Evolutionary conservation across 2,329 filamentous ascomycete genomes (phyloP), one percentile per base, ranked within the genome.

Genomic region (Aschersonia sp.): DNA sequence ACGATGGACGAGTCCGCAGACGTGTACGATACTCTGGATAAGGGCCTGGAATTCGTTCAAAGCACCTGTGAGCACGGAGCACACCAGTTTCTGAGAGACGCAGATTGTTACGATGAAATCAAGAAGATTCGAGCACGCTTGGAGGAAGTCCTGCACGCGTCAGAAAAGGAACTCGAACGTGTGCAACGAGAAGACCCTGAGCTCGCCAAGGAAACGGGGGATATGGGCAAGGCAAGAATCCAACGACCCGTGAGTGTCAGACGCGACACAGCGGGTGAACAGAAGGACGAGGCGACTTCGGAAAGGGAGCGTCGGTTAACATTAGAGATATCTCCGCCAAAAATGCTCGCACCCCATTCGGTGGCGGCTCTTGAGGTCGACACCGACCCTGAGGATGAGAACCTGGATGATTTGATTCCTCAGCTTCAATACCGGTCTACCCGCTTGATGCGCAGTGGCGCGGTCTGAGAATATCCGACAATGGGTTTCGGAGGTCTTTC

Each of bases 31-130:
- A 72, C 77, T 43, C 72, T 88, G 1, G 88, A 95, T 59, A 84
- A 83, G 59, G 76, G 78, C 1, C 70, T 95, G 30, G 88, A 95
- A 59, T 77, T 78, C 52, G 84, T 87, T 5, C 87, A 95, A 61
- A 75, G 74, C 48, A 77, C 88, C 56, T 94, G 86, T 60, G 89
- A 95, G 66, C 81, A 81, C 47, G 89, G 84, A 3, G 89, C 89
- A 0, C 88, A 94, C 59, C 86, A 94, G 58, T 87, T 92, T 51
- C 71, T 95, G n/a, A 79, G 89, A 30, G 84, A 88, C 47, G 89
- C 88, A 9, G 83, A 92, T 57, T 95, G 89, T 63, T 74, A 71
- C n/a, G 74, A 78, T 14, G 87, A 94, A 62, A 74, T 95, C 40
- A 70, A 72, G 30, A 81, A 79, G 44, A 83, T 89, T 47, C 77